Base-by-base conservation (phyloP, 108 stramenopile genomes). In the Cylindrotheca closterium region DNA sequence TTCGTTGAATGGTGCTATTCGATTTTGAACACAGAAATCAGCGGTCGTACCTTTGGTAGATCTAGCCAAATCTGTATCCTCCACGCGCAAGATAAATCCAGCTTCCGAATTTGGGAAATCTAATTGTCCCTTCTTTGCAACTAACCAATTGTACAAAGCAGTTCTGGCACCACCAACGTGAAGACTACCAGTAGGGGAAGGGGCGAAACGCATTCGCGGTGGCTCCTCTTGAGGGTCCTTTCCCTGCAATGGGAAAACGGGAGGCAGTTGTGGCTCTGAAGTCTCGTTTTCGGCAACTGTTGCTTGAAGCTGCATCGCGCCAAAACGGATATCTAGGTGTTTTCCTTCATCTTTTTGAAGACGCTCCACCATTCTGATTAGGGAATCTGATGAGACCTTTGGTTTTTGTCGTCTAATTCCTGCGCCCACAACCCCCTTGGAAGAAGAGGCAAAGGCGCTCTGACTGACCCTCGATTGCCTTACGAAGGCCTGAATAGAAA, bases 141-240 rank as follows among this genome's bases (percentile, higher is more conserved):
- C 75, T 30, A 98, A 78, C 90, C 92, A 98, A 73, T 98, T 98
- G 79, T 95, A 98, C 50, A 98, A 77, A 21, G 97, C 97, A 15
- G 97, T 98, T 33, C 97, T 80, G 1, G 96, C 97, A 33, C 97
- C 97, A 48, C 97, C 97, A 1, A 98, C 97, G 63, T 98, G 97
- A 49, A 98, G 67, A 54, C 82, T 90, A 47, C 97, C 97, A 4
- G 97, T 98, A 8, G 97, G 97, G 23, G 86, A 88, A 18, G 97
- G 97, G 12, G 97, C 97, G 70, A 98, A 98, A 27, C 97, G 81
- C 82, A 96, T 80, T 12, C 92, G 74, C n/a, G 92, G 92, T 2
- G 92, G 84, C 3, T 67, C 60, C 17, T 84, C 81, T 12, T 65
- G 17, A 1, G 78, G 53, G 46, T 76, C 73, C 58, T 84, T 91